Evolutionary conservation across 1,139 yeast genomes (phyloP).

Genomic region (Arxiozyma bovina): DNA sequence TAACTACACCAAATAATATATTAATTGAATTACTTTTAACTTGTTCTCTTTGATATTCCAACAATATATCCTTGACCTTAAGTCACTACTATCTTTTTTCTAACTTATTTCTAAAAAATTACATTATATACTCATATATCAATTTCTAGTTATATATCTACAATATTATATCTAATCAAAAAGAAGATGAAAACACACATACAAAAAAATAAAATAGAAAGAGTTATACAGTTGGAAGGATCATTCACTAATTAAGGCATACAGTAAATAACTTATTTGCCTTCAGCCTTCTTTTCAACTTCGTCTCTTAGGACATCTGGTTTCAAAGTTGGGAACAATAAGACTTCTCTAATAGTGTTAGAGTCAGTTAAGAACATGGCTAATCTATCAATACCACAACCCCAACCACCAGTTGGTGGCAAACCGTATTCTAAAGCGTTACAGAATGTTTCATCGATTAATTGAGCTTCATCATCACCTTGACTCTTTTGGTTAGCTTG

Average conservation of each 20-base stretch:
- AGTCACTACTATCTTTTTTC: not conserved
- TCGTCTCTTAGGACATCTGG: constrained; percentile 53
- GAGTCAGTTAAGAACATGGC: constrained; percentile 97
- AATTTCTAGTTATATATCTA: not conserved
- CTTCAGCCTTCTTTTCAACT: constrained; percentile 19
- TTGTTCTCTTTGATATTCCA: too few relatives aligned
- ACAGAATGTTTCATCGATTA: constrained; percentile 93
- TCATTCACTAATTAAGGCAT: not conserved
- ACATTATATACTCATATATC: not conserved
- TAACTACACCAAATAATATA: too few relatives aligned
- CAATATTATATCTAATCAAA: not conserved
- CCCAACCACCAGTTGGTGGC: constrained; percentile 99
- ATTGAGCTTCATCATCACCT: constrained; percentile 98
- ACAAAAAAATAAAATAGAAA: not conserved
- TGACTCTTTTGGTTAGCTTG: constrained; percentile 98
- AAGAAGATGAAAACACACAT: not conserved
- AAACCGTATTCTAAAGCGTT: constrained; percentile 96
- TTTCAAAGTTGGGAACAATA: constrained; percentile 96
- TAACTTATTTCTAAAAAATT: not conserved
- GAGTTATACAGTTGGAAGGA: not conserved
- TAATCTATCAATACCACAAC: constrained; percentile 96
- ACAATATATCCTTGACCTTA: not conserved
- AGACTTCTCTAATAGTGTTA: constrained; percentile 94
- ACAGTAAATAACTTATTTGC: not conserved
- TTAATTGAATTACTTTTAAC: too few relatives aligned